Base-by-base conservation (phyloP, 2,329 filamentous ascomycete species). In the Verticillium tricorpus region DNA sequence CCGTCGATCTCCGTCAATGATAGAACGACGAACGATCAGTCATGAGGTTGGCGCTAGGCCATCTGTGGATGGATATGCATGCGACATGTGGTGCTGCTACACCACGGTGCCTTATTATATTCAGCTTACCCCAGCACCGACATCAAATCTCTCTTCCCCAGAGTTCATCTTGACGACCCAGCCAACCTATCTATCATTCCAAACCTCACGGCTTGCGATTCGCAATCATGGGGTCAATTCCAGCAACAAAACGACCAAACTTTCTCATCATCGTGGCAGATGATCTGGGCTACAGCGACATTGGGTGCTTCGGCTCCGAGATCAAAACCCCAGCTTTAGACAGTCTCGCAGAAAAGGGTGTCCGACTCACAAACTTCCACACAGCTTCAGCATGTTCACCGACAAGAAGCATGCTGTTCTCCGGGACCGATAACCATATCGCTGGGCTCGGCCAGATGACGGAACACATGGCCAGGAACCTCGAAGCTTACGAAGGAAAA, bases 301-400 rank as follows among this genome's bases (percentile, higher is more conserved):
- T 69, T 19, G 65, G 67, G 9, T 69, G 68, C 59, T 75, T 69
- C 50, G 71, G 72, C 59, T 68, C 67, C n/a, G 73, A 75, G 60
- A 74, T 75, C 57, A 58, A 66, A 17, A 75, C 73, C 0, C 71
- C 73, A 6, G 67, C 72, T 11, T 68, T 75, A 17, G 67, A 72
- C 40, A 77, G 77, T 15, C 70, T 83, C 2, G 78, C 80, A 0
- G 68, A 76, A 50, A 70, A 77, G 45, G 79, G 83, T 11, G 67
- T 86, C 14, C 78, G 82, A 1, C 81, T 86, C 63, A 86, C 83
- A 0, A 81, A 85, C 62, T 86, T 85, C 68, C 84, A 87, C 64
- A 81, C 83, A 1, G 84, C 84, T 1, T 80, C 84, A 19, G 83
- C 84, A 62, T 87, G 83, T 69, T 85, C 83, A 60, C 85, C 84